Evolutionary conservation across 495 filamentous ascomycete species (phyloP), one percentile per base, ranked within the genome.

Genomic region (Bombardia bombarda): DNA sequence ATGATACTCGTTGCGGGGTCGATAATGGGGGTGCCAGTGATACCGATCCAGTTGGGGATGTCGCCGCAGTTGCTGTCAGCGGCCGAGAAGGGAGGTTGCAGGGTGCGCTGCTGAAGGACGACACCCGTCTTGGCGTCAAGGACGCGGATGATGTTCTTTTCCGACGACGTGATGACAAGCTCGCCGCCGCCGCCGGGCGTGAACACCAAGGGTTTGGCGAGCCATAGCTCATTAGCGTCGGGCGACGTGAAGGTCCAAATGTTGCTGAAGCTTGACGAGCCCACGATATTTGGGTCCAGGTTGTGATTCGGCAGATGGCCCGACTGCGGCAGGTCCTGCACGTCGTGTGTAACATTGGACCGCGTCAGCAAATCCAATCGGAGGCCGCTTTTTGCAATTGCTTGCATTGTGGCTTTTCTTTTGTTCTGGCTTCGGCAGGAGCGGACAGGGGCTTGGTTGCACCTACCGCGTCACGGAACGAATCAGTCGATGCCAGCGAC

Each of bases 151-250:
- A 46, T 51, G 38, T 68, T 68, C 44, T 62, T 51, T 3, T 64
- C 49, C 8, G 65, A 62, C 13, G 57, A 61, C 2, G 58, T 20
- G 38, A 67, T 65, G 20, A 68, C 42, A 9, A 57, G 17, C 33
- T 67, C 60, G 12, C 37, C 34, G 8, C 43, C 46, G 22, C 49
- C 52, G 20, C 41, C 36, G 9, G 57, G 55, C 6, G 65, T 67
- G 32, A 62, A 68, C 3, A 62, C 52, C 26, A 68, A 48, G 17
- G 64, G 64, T 31, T 66, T 59, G 7, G 65, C 60, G 42, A 61
- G 61, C 35, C 63, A 62, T n/a, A 30, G 7, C 32, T 53, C 50
- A 14, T 42, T 42, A 7, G 20, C 8, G 16, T 33, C n/a, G 16
- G 32, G 32, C n/a, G 32, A 33, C 13, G 32, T 33, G 18, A 20